Conservation (phyloP, 2,329 filamentous ascomycete species). For the Grosmannia clavigera region DNA sequence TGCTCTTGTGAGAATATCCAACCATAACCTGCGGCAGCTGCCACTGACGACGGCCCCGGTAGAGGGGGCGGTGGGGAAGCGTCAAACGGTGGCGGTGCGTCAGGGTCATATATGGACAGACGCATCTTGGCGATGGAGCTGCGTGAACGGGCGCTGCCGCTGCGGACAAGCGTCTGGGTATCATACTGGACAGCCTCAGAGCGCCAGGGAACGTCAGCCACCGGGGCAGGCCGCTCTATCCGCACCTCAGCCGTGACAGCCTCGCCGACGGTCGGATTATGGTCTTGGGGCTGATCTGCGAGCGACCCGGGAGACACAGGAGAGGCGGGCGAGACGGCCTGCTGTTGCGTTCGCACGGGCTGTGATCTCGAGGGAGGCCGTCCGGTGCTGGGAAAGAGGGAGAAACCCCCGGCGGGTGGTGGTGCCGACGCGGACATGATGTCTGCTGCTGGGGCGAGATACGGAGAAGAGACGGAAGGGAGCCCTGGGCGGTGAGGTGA, state of each 20-base stretch:
- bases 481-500: too few relatives aligned
- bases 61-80: conserved; percentile 7
- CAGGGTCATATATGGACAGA: conserved; percentile 18
- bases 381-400: conserved; percentile 42
- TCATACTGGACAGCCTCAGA: conserved; percentile 38
- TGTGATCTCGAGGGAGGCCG: conserved; percentile 32
- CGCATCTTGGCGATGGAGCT: conserved; percentile 47
- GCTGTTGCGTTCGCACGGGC: conserved; percentile 10
- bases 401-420: conserved; percentile 35
- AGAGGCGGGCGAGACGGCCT: not conserved
- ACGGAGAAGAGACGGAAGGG: not conserved
- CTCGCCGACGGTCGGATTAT: conserved; percentile 2
- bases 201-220: conserved; percentile 29
- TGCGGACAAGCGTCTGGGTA: conserved; percentile 35
- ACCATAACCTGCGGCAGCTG: not conserved
- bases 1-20: not conserved
- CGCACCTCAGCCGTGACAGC: conserved; percentile 13
- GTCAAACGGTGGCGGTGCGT: conserved; percentile 7
- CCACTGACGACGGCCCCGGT: conserved; percentile 3
- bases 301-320: not conserved
- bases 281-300: not conserved
- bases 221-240: conserved; percentile 28
- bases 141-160: conserved; percentile 36
- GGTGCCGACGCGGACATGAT: conserved; percentile 27
- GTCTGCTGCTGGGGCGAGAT: not conserved